Conservation (phyloP, 805 yeast species). For the Metschnikowia continentalis region DNA sequence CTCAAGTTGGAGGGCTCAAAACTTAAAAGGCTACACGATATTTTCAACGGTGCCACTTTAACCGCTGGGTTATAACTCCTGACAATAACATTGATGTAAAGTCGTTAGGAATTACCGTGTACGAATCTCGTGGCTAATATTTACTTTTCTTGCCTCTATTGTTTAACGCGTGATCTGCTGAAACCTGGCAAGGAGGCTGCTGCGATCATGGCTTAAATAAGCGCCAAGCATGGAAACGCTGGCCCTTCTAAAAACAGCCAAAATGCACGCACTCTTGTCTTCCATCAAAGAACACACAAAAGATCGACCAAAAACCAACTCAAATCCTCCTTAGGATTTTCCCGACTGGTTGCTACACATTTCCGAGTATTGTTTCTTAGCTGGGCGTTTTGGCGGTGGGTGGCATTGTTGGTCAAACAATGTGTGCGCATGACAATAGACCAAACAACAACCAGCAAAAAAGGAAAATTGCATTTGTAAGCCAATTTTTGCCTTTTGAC, state of each 20-base stretch:
- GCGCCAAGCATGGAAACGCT: constrained; percentile 2
- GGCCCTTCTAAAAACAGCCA: neutral
- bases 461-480: too few relatives aligned
- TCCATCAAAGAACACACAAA: neutral
- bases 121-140: too few relatives aligned
- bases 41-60: too few relatives aligned
- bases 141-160: neutral
- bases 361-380: too few relatives aligned
- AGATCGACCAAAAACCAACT: neutral
- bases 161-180: neutral
- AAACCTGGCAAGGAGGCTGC: neutral
- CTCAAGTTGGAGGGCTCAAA: too few relatives aligned
- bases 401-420: neutral
- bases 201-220: neutral
- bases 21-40: too few relatives aligned
- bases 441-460: neutral
- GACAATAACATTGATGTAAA: neutral
- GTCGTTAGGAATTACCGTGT: too few relatives aligned
- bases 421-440: neutral
- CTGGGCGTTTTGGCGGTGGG: too few relatives aligned
- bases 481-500: neutral
- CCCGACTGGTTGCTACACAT: too few relatives aligned
- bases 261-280: neutral
- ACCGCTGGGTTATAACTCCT: neutral
- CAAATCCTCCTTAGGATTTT: neutral